Evolutionary conservation across 1,284 basidiomycete species (phyloP).

Genomic region (Heliocybe sulcata): DNA sequence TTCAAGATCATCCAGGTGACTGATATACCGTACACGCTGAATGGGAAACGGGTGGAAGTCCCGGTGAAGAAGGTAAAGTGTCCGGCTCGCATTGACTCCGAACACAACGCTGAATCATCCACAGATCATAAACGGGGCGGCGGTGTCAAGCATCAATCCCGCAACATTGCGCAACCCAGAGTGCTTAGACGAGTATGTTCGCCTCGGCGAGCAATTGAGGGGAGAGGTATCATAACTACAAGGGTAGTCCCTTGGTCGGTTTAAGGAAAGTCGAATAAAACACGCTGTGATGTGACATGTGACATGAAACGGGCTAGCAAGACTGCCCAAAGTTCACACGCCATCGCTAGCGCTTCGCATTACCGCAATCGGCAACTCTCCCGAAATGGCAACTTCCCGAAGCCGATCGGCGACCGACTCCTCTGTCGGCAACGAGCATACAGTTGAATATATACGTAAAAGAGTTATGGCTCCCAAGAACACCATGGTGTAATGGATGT

Average conservation of each 20-base stretch:
- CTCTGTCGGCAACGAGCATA: no score
- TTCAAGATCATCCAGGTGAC: conserved; percentile 57
- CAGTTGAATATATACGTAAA: no score
- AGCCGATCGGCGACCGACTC: no score
- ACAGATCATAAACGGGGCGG: conserved; percentile 79
- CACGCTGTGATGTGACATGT: background rate
- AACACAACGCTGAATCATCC: conserved; percentile 11
- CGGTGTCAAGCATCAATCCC: conserved; percentile 62
- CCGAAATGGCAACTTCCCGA: no score
- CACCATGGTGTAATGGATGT: no score
- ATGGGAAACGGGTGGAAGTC: conserved; percentile 83
- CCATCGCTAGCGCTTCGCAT: no score
- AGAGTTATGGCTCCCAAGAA: no score
- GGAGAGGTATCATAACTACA: conserved; percentile 24
- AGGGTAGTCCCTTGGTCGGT: no score
- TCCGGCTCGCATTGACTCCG: conserved; percentile 11
- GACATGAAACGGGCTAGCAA: conserved; percentile 2
- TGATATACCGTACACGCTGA: conserved; percentile 82
- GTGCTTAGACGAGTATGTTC: conserved; percentile 1
- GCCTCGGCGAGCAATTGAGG: conserved; percentile 26
- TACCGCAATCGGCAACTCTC: no score
- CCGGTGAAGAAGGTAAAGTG: conserved; percentile 66
- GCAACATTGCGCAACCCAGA: conserved; percentile 70
- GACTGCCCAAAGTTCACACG: no score
- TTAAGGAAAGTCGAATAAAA: no score